A percentile compares a stretch with the other conserved stretches of the same genome.
Conservation (phyloP, 176 grass and related monocot genomes). For the Chloris gayana region DNA sequence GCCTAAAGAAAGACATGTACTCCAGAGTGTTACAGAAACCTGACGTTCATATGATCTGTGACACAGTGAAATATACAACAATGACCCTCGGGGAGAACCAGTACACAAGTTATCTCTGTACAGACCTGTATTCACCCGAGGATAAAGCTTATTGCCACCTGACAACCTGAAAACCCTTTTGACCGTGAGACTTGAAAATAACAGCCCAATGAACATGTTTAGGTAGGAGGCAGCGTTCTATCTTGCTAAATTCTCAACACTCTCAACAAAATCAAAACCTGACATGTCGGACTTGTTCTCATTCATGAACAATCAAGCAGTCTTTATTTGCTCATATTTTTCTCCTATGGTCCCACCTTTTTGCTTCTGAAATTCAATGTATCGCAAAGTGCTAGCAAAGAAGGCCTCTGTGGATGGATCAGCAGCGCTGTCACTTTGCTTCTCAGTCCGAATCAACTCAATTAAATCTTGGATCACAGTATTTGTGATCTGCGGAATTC, state of each 20-base stretch:
- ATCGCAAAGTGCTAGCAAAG: conserved; percentile 89
- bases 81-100: conserved; percentile 24
- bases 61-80: conserved; percentile 48
- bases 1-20: conserved; percentile 31
- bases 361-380: conserved; percentile 96
- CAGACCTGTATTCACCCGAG: conserved; percentile 46
- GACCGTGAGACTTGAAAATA: conserved; percentile 41
- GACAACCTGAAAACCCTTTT: conserved; percentile 20
- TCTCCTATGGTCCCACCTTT: conserved; percentile 87
- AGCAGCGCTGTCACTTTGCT: conserved; percentile 65
- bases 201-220: conserved; percentile 36
- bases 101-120: conserved; percentile 48
- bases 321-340: conserved; percentile 92
- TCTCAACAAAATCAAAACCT: conserved; percentile 29
- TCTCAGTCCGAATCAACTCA: conserved; percentile 89
- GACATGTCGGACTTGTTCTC: not conserved
- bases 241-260: conserved; percentile 27
- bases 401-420: conserved; percentile 81
- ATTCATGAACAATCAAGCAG: conserved; percentile 45
- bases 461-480: conserved; percentile 90
- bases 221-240: conserved; percentile 12
- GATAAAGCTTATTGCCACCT: conserved; percentile 49
- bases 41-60: conserved; percentile 25
- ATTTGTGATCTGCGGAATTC: conserved; percentile 88
- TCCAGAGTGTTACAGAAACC: conserved; percentile 30